Conservation (phyloP, 768 basidiomycete species). For the Zangia roseola region DNA sequence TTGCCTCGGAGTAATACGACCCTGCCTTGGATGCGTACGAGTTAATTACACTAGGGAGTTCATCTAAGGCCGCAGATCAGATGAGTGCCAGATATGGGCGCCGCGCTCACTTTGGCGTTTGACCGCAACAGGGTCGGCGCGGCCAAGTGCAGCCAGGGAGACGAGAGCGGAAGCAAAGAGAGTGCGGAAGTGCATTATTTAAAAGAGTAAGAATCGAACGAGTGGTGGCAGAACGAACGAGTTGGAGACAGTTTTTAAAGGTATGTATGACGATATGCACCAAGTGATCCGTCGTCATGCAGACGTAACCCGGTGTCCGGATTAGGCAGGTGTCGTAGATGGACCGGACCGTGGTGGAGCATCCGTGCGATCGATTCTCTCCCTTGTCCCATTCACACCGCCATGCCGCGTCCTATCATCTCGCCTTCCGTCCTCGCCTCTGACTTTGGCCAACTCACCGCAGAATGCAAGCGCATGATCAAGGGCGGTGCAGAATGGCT, state of each 20-base stretch:
- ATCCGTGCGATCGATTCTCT: constrained; percentile 2
- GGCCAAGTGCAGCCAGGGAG: constrained; percentile 32
- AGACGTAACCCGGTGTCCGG: not conserved
- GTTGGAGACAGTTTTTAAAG: too few species aligned
- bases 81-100: not conserved
- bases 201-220: not conserved
- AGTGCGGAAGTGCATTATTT: constrained; percentile 29
- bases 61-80: constrained; percentile 9
- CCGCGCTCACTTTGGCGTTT: constrained; percentile 43
- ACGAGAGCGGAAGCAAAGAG: constrained; percentile 37
- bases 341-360: not conserved
- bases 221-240: not conserved
- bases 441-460: constrained; percentile 92
- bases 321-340: constrained; percentile 31
- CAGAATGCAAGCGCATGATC: constrained; percentile 97
- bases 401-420: constrained; percentile 89
- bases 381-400: constrained; percentile 5
- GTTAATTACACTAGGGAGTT: constrained; percentile 40
- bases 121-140: constrained; percentile 37
- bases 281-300: constrained; percentile 3
- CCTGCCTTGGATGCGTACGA: constrained; percentile 38
- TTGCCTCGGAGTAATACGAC: constrained; percentile 31
- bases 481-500: constrained; percentile 95
- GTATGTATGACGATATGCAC: too few species aligned
- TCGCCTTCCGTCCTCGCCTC: constrained; percentile 96